phyloP scores from a whole-genome alignment of 345 rosid genomes.

The Syzygium aromaticum region DNA sequence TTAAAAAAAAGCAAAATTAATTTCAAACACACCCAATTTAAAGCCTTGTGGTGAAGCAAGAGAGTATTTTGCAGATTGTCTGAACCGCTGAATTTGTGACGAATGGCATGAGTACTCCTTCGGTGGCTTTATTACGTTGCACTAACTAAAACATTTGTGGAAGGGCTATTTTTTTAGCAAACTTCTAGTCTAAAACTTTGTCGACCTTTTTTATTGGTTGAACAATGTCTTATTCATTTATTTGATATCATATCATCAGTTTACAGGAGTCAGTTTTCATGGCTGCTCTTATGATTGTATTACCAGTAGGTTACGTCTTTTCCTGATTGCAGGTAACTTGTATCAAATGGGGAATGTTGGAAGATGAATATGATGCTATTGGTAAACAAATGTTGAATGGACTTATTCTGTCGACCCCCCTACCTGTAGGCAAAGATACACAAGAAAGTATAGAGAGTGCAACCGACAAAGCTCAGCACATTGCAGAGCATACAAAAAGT shows the following conservation, averaged over 20 bases:
- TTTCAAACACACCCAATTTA: background rate
- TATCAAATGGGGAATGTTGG: slow-evolving; percentile 70
- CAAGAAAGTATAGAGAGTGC: slow-evolving; percentile 24
- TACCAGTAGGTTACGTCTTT: background rate
- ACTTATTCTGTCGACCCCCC: slow-evolving; percentile 10
- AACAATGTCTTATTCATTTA: background rate
- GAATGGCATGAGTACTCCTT: background rate
- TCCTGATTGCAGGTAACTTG: slow-evolving; percentile 49
- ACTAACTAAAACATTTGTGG: background rate
- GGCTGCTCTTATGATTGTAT: background rate
- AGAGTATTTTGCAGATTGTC: background rate
- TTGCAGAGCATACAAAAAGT: background rate
- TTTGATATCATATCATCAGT: background rate
- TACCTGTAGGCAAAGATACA: slow-evolving; percentile 32
- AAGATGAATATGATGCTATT: slow-evolving; percentile 59
- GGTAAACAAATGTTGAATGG: background rate
- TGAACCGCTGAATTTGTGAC: background rate
- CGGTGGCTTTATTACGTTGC: background rate
- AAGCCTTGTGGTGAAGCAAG: fast-evolving
- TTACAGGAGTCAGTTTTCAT: background rate
- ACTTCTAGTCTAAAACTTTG: background rate
- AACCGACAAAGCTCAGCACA: background rate
- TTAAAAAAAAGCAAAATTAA: background rate
- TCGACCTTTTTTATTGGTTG: background rate
- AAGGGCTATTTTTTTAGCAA: background rate